Evolutionary conservation across 2,329 filamentous ascomycete species (phyloP), one percentile per base, ranked within the genome.

Genomic region (Aureobasidium leucospermi): DNA sequence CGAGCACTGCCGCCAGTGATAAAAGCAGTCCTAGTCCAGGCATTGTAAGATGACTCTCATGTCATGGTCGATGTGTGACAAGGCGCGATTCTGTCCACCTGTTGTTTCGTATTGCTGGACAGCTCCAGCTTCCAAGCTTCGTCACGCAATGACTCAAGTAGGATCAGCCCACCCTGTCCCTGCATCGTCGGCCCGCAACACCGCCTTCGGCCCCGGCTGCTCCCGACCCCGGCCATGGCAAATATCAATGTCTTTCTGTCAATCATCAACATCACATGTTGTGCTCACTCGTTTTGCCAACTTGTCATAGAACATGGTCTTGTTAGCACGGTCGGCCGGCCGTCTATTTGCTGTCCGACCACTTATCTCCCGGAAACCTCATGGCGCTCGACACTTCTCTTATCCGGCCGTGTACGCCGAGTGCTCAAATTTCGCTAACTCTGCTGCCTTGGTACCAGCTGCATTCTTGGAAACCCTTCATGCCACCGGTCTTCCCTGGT

Each of bases 401-500:
- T 2, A 48, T 7, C 16, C 11, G 15, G 34, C 47, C 36, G 47
- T 60, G 3, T 3, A 31, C 4, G 23, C 32, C 11, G 52, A 43
- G 10, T 55, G 45, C 32, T 13, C 42, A 3, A 38, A 52, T 15
- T 29, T 63, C 7, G 45, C 61, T 6, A 62, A 64, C n/a, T 53
- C 53, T 52, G 36, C 59, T 36, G 60, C 57, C 13, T 13, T 49
- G n/a, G 19, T 49, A 11, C 65, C 66, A 23, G 59, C 60, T 11
- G 52, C 57, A 34, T 23, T 68, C 15, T 61, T 72, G 49, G 64
- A 70, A 57, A 47, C 31, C 38, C 34, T 71, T 5, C 69, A 72
- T 53, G 39, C 43, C 28, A 46, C 59, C 38, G 67, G 69, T n/a
- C 51, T 71, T 10, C 68, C 70, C 10, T 72, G 69, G 69, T 70